A percentile compares a stretch with the other conserved stretches of the same genome.
These are phyloP conservation scores for Melanopsichium pennsylvanicum DNA, from an alignment of 1,284 basidiomycete species.

Conservation along the genomic window DNA sequence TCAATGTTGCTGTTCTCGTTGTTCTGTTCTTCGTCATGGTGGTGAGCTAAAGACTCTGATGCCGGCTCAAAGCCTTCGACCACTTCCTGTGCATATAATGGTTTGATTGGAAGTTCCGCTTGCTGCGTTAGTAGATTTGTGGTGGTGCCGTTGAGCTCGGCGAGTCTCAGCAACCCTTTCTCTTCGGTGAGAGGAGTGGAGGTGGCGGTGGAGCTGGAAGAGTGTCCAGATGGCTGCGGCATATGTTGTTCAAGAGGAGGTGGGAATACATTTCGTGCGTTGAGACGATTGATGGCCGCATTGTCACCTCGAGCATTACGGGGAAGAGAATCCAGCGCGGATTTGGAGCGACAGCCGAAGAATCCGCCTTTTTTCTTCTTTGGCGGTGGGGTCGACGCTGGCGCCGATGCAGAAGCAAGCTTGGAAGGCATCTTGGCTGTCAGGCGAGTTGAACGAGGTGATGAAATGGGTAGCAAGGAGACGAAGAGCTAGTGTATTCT, in stretches of 20 bases:
- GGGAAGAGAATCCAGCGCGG: constrained; percentile 45
- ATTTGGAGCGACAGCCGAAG: constrained; percentile 45
- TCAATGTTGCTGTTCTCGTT: constrained; percentile 9
- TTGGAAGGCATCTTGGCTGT: constrained; percentile 15
- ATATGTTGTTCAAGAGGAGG: constrained; percentile 4
- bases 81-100: constrained; percentile 24
- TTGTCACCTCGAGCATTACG: constrained; percentile 35
- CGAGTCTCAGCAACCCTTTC: constrained; percentile 14
- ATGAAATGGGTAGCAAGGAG: not conserved
- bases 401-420: constrained; percentile 12
- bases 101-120: constrained; percentile 1
- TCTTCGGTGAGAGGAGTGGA: constrained; percentile 15
- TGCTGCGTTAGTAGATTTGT: not conserved
- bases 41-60: not conserved
- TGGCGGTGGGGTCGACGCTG: constrained; percentile 20
- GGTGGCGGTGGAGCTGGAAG: constrained; percentile 9
- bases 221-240: constrained; percentile 3
- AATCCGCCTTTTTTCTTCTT: constrained; percentile 38
- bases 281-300: constrained; percentile 39
- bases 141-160: constrained; percentile 10
- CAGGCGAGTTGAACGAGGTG: not conserved
- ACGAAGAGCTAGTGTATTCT: too few relatives aligned
- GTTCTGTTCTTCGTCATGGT: not conserved
- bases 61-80: not conserved
- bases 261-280: constrained; percentile 29